These are phyloP conservation scores for Mycosphaerella sp. DNA, from an alignment of 2,329 filamentous ascomycete genomes.

Conservation along the genomic window DNA sequence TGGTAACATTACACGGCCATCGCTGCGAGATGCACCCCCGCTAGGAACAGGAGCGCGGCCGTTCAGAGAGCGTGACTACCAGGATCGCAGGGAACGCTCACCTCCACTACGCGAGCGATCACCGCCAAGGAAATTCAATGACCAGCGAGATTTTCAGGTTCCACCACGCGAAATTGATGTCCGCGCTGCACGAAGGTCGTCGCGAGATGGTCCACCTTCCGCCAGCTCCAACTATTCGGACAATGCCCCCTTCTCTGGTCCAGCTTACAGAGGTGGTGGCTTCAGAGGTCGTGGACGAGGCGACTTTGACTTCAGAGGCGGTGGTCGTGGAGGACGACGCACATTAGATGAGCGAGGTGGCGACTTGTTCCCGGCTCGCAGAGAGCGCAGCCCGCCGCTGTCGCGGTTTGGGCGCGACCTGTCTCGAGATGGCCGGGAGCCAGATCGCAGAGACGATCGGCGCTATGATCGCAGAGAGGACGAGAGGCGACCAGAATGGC, in stretches of 20 bases:
- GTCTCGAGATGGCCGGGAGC: conserved; percentile 34
- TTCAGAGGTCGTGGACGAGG: conserved; percentile 40
- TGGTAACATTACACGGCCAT: conserved; percentile 37
- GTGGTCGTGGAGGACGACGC: conserved; percentile 42
- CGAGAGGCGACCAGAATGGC: conserved; percentile 35
- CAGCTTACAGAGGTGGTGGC: conserved; percentile 37
- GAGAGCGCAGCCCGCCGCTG: conserved; percentile 46
- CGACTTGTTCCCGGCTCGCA: conserved; percentile 49
- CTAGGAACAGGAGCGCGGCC: conserved; percentile 52
- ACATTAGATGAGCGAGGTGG: conserved; percentile 40
- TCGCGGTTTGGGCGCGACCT: conserved; percentile 44
- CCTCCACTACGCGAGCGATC: conserved; percentile 59
- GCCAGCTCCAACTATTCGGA: conserved; percentile 67
- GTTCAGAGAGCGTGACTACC: conserved; percentile 47
- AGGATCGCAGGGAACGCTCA: conserved; percentile 51
- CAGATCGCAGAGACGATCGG: conserved; percentile 41
- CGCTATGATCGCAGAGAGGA: conserved; percentile 42
- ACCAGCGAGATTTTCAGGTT: conserved; percentile 56
- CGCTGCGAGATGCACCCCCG: conserved; percentile 50
- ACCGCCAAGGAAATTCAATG: conserved; percentile 52
- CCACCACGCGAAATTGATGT: conserved; percentile 58
- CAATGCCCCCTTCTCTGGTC: conserved; percentile 51
- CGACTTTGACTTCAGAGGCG: conserved; percentile 47
- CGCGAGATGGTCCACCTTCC: conserved; percentile 65
- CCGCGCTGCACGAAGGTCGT: conserved; percentile 60